phyloP scores from a whole-genome alignment of 805 yeast genomes.

The Brettanomyces sp. region DNA sequence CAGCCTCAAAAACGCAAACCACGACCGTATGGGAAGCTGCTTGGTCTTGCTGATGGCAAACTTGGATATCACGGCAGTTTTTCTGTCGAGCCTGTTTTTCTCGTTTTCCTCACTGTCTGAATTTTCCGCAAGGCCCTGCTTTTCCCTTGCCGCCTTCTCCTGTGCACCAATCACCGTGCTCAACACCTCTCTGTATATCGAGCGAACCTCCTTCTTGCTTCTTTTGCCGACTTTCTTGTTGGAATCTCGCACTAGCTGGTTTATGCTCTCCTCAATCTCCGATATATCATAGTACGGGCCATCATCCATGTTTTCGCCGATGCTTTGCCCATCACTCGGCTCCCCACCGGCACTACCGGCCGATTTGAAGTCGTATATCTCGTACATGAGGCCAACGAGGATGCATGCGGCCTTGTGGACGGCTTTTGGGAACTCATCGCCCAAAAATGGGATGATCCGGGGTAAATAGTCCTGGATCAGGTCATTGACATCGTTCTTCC shows the following conservation, averaged over 20 bases:
- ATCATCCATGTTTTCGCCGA: conserved; percentile 35
- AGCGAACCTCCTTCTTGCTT: conserved; percentile 50
- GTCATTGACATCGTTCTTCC: conserved; percentile 13
- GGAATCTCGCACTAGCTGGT: conserved; percentile 39
- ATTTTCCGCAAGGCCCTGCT: too few relatives aligned
- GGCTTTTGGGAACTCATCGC: conserved; percentile 28
- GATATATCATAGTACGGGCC: conserved; percentile 24
- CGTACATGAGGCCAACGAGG: conserved; percentile 47
- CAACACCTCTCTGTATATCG: conserved; percentile 51
- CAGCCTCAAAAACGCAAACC: conserved; percentile 41
- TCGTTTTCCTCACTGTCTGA: conserved; percentile 17
- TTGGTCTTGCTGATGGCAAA: conserved; percentile 37
- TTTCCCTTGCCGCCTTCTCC: conserved; percentile 2
- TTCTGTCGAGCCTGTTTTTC: conserved; percentile 4
- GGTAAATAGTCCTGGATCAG: conserved; percentile 31
- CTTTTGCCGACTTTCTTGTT: conserved; percentile 51
- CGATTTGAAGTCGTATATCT: conserved; percentile 32
- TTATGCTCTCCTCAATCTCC: conserved; percentile 24
- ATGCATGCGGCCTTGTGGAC: conserved; percentile 47
- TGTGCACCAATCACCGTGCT: conserved; percentile 30
- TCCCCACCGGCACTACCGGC: conserved; percentile 23
- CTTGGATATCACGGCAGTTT: conserved; percentile 16
- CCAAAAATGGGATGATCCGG: conserved; percentile 33
- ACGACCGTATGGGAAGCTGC: conserved; percentile 37
- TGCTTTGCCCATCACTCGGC: conserved; percentile 30